Evolutionary conservation across 106 monocot genomes (phyloP).

Genomic region (Iris macrosiphon): DNA sequence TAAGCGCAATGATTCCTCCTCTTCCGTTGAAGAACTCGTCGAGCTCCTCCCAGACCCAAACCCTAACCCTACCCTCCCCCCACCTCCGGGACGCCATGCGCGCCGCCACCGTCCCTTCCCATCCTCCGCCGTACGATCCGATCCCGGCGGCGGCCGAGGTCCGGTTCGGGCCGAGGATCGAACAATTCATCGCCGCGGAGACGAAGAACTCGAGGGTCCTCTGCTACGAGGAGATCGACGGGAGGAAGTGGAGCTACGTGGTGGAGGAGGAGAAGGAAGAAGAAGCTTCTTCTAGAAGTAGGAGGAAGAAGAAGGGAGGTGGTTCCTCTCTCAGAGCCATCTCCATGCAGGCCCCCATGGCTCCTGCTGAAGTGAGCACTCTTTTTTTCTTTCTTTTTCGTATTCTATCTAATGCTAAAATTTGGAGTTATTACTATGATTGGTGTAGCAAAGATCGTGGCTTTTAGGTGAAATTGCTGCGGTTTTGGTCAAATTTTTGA

Average conservation of each 20-base stretch:
- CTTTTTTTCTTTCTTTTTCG: too few species aligned
- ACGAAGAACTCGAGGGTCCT: conserved; percentile 13
- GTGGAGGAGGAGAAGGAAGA: conserved; percentile 17
- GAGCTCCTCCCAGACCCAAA: conserved; percentile 9
- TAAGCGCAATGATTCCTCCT: too few species aligned
- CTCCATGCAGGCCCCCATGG: conserved; percentile 21
- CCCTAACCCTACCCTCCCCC: neutral
- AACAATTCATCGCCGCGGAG: neutral
- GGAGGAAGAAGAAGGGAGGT: neutral
- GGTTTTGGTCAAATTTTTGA: too few species aligned
- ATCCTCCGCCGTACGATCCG: neutral
- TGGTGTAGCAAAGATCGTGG: too few species aligned
- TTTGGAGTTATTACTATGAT: too few species aligned
- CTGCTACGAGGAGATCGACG: conserved; percentile 45
- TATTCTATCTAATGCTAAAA: too few species aligned
- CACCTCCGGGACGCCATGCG: conserved; percentile 26
- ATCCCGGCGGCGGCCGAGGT: conserved; percentile 10
- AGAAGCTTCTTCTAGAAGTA: too few species aligned
- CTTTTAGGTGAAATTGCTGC: too few species aligned
- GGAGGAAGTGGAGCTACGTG: conserved; percentile 41
- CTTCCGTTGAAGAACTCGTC: conserved; percentile 24
- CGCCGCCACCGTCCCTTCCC: conserved; percentile 7
- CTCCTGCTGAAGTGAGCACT: conserved; percentile 23
- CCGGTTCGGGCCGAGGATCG: conserved; percentile 9
- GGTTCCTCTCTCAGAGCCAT: conserved; percentile 20